Base-by-base conservation (phyloP, 257 asterid genomes). In the Forsythia viridissima region DNA sequence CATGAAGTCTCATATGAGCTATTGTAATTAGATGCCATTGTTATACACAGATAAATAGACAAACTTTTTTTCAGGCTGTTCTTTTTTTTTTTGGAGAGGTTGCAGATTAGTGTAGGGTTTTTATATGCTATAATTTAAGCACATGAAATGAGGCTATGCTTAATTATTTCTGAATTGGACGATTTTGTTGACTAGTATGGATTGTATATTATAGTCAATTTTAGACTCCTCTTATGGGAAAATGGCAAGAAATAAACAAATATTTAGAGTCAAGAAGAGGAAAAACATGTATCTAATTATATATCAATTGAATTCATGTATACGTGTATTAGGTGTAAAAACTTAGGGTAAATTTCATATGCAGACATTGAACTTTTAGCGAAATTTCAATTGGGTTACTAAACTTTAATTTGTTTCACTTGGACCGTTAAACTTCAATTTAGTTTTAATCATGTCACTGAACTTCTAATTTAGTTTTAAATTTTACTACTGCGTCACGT, bases 1-100 rank as follows among this genome's bases (percentile, higher is more conserved):
- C 82, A 79, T 24, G 90, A 84, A 11, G 88, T 82, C 80, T 86
- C 88, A 59, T 79, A 59, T 11, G 86, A 77, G 52, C 34, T 72
- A 59, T 15, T 20, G 67, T 59, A 59, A 39, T 73, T 20, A 21
- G 67, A 59, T 59, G 67, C 67, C 67, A 59, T 59, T 20, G 67
- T n/a, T 20, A 59, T 43, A 43, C 10, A 9, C 48, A 43, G 13
- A 43, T 3, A 43, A 9, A 43, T 11, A 43, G 48, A 52, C 21
- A 51, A 15, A 13, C 18, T 4, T 18, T 2, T 52, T 52, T 52
- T 16, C 21, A n/a, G 37, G 67, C 10, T 59, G 30, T 20, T 52
- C 67, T 59, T 8, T 43, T 20, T n/a, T 59, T 30, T 30, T 30
- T 30, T 0, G 37, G 67, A 59, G 67, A 57, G 66, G n/a, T 51